Conservation (phyloP, 306 rosid species). For the Vigna angularis region DNA sequence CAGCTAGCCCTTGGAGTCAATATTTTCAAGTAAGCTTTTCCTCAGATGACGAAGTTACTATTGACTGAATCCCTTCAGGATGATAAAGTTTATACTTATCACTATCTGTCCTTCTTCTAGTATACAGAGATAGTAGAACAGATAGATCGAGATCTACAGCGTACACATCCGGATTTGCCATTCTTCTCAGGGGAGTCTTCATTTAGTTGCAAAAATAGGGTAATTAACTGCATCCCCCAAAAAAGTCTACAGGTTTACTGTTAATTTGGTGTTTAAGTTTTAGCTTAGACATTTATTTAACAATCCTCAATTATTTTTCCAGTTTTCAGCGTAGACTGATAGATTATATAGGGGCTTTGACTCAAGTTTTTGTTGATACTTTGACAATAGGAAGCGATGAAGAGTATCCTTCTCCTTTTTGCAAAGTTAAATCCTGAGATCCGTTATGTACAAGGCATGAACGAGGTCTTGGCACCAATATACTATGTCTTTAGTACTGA, state of each 20-base stretch:
- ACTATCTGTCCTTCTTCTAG: slow-evolving; percentile 50
- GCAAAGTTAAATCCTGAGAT: slow-evolving; percentile 83
- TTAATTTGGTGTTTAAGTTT: slow-evolving; percentile 28
- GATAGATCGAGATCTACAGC: slow-evolving; percentile 81
- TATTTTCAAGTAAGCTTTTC: slow-evolving; percentile 67
- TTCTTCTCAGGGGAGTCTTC: slow-evolving; percentile 79
- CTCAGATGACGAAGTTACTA: slow-evolving; percentile 34
- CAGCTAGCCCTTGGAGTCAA: slow-evolving; percentile 70
- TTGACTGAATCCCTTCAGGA: slow-evolving; percentile 25
- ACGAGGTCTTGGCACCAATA: slow-evolving; percentile 89
- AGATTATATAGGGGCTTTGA: slow-evolving; percentile 3
- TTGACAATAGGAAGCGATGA: slow-evolving; percentile 78
- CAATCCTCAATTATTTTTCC: not conserved
- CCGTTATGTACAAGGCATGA: slow-evolving; percentile 91
- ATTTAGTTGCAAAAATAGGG: slow-evolving; percentile 68
- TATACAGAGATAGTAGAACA: slow-evolving; percentile 74
- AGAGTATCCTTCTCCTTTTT: slow-evolving; percentile 75
- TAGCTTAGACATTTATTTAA: slow-evolving; percentile 17
- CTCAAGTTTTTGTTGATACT: slow-evolving; percentile 33
- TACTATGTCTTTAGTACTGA: slow-evolving; percentile 72
- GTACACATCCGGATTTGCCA: slow-evolving; percentile 80
- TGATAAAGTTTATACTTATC: slow-evolving; percentile 27
- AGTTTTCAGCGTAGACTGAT: not conserved
- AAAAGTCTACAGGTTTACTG: not conserved
- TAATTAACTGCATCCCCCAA: slow-evolving; percentile 46